Evolutionary conservation across 2,329 filamentous ascomycete species (phyloP).

Genomic region (Arthroderma uncinatum): DNA sequence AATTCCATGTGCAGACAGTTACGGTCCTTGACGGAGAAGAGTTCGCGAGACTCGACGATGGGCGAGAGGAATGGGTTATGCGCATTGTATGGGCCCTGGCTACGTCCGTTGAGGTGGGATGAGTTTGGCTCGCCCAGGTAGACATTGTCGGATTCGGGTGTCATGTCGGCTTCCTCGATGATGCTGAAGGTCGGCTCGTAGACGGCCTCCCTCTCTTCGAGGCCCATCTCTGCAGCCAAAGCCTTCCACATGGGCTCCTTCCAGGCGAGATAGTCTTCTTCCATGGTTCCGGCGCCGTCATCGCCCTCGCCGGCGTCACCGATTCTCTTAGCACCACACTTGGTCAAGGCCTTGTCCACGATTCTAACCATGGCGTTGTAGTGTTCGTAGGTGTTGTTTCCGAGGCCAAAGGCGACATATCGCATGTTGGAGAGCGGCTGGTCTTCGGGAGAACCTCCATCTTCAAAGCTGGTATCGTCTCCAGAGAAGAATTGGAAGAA

Average conservation of each 20-base stretch:
- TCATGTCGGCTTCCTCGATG: conserved; percentile 61
- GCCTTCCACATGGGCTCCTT: conserved; percentile 98
- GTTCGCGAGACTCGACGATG: conserved; percentile 76
- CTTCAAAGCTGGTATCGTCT: conserved; percentile 71
- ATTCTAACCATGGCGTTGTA: conserved; percentile 98
- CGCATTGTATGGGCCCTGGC: conserved; percentile 85
- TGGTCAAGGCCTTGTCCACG: conserved; percentile 68
- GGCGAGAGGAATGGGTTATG: conserved; percentile 97
- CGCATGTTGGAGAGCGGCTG: conserved; percentile 71
- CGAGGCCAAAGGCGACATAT: conserved; percentile 89
- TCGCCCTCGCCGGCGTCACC: conserved; percentile 89
- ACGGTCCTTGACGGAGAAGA: conserved; percentile 79
- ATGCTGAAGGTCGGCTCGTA: conserved; percentile 90
- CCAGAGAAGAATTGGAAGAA: conserved; percentile 92
- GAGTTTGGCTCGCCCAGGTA: conserved; percentile 95
- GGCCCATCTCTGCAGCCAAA: conserved; percentile 66
- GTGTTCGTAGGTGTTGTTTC: conserved; percentile 99
- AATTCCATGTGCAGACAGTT: conserved; percentile 97
- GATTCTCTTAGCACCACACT: conserved; percentile 72
- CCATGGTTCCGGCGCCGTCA: conserved; percentile 97
- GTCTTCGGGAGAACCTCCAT: conserved; percentile 51
- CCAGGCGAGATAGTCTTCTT: conserved; percentile 98
- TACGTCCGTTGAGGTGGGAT: conserved; percentile 75
- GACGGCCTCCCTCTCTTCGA: conserved; percentile 90
- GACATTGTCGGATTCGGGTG: conserved; percentile 64